phyloP scores from a whole-genome alignment of 495 filamentous ascomycete genomes.

The Podospora fimiseda region DNA sequence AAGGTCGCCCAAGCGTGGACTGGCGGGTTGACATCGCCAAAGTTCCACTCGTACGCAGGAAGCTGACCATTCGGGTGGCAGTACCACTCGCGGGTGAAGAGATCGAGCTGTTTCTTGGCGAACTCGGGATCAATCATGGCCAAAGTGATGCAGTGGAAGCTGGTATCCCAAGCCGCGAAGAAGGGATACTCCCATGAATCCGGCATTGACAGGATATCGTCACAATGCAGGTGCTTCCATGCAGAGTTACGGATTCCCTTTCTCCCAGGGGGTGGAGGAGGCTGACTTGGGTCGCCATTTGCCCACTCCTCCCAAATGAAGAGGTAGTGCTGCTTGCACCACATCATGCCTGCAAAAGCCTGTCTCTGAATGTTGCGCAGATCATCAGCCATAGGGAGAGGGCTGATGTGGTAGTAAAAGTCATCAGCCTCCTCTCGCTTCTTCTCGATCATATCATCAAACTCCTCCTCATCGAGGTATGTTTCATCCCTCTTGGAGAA shows the following conservation, averaged over 20 bases:
- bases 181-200: constrained; percentile 99
- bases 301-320: constrained; percentile 98
- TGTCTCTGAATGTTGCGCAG: constrained; percentile 92
- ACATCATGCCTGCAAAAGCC: constrained; percentile 93
- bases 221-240: constrained; percentile 90
- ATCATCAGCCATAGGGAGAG: constrained; percentile 89
- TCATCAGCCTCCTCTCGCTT: constrained; percentile 85
- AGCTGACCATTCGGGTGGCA: constrained; percentile 98
- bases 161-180: constrained; percentile 96
- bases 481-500: constrained; percentile 64
- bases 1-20: constrained; percentile 96
- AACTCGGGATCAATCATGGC: constrained; percentile 97
- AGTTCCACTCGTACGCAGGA: constrained; percentile 93
- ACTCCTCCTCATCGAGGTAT: constrained; percentile 84
- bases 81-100: constrained; percentile 96
- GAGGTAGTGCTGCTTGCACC: constrained; percentile 94
- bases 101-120: constrained; percentile 92
- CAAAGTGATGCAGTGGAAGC: constrained; percentile 91
- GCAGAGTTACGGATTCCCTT: constrained; percentile 78
- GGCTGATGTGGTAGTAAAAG: constrained; percentile 89
- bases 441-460: constrained; percentile 87
- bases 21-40: constrained; percentile 92
- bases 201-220: constrained; percentile 94
- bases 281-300: constrained; percentile 65
- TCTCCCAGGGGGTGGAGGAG: constrained; percentile 73